phyloP scores from a whole-genome alignment of 129 eudicot genomes.

The Chrysanthemum seticuspe region DNA sequence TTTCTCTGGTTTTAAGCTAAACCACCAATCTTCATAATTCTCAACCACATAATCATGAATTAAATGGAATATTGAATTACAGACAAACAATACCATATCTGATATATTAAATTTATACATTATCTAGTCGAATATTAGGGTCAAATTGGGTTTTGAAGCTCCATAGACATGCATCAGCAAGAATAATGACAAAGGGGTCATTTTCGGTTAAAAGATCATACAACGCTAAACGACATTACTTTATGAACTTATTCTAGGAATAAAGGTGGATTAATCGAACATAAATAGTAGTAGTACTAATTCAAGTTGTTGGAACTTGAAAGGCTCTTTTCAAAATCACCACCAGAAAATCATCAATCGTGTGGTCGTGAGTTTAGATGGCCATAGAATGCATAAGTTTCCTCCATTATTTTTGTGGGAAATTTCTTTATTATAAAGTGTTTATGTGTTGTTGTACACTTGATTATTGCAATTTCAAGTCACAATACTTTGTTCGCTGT shows the following conservation, averaged over 20 bases:
- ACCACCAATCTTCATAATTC: constrained; percentile 14
- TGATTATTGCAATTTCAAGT: neutral
- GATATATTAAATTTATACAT: neutral
- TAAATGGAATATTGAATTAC: constrained; percentile 16
- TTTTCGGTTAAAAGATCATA: constrained; percentile 2
- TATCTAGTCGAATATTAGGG: neutral
- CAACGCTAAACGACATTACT: neutral
- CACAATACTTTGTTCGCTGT: no score
- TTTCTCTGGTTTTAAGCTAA: constrained; percentile 23
- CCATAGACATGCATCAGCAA: neutral
- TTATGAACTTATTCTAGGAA: constrained; percentile 10
- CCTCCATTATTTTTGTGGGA: no score
- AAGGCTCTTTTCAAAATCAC: no score
- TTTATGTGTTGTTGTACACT: no score
- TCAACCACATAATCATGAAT: constrained; percentile 21
- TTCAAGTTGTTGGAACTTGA: neutral
- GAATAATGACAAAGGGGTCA: neutral
- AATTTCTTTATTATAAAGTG: no score
- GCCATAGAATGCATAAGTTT: no score
- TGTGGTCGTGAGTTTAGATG: no score
- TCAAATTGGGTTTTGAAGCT: constrained; percentile 3
- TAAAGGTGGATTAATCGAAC: constrained; percentile 6
- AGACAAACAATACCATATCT: constrained; percentile 10
- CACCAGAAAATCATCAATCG: no score
- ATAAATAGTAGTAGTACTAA: neutral